Conservation (phyloP, 2,329 filamentous ascomycete species). For the Clonostachys solani region DNA sequence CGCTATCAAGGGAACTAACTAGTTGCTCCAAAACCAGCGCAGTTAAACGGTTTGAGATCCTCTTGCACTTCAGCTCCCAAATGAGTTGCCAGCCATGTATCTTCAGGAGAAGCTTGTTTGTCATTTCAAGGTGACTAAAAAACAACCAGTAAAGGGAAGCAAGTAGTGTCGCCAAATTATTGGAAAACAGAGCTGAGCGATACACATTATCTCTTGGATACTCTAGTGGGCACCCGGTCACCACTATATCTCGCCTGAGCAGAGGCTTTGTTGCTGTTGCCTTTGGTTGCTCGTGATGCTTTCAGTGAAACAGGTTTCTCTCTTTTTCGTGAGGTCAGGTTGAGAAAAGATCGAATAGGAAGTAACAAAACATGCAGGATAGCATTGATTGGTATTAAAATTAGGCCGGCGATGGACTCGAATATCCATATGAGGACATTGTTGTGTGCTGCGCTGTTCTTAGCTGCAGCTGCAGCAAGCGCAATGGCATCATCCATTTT, state of each 20-base stretch:
- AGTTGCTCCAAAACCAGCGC: no score
- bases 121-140: no score
- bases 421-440: conserved; percentile 29
- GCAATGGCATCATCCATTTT: conserved; percentile 74
- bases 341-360: conserved; percentile 32
- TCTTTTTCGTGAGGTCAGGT: conserved; percentile 22
- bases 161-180: no score
- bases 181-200: no score
- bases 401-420: conserved; percentile 24
- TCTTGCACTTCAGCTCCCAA: no score
- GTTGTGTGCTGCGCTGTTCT: conserved; percentile 33
- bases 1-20: no score
- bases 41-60: no score
- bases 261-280: conserved; percentile 10
- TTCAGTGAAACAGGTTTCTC: conserved; percentile 18
- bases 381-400: conserved; percentile 36
- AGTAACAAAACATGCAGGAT: conserved; percentile 32
- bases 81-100: no score
- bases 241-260: conserved; percentile 23
- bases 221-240: conserved; percentile 26
- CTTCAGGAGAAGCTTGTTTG: no score
- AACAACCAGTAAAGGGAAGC: no score
- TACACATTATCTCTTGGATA: conserved; percentile 17
- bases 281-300: conserved; percentile 12
- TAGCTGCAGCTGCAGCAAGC: conserved; percentile 72